Evolutionary conservation across 2,329 filamentous ascomycete genomes (phyloP), one percentile per base, ranked within the genome.

Genomic region (Fusarium virguliforme): DNA sequence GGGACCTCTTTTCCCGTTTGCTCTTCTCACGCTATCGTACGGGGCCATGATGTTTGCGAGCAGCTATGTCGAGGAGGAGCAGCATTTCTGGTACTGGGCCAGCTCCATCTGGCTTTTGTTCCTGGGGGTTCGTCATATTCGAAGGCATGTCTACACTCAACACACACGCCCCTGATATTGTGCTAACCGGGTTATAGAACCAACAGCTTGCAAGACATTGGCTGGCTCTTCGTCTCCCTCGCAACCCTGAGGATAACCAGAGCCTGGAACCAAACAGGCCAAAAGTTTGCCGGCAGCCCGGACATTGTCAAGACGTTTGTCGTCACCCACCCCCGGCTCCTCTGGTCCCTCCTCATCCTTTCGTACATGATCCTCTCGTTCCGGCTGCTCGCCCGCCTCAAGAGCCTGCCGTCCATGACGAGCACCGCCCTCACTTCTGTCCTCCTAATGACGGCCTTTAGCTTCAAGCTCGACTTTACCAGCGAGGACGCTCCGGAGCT

Each of bases 41-140:
- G 90, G 91, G 2, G 79, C 89, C 38, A 97, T 98, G 90, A 98
- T 98, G 95, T 98, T 98, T 81, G 95, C 95, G 9, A 97, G 94
- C 79, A 98, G 95, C 77, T 99, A 96, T 79, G 94, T 99, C 3
- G 96, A 99, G 81, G 96, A 99, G 82, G 96, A 99, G 80, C 96
- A 99, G 55, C 94, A 98, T 73, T 98, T 97, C 79, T 99, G 96
- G 96, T 98, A 99, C 81, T 98, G 95, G 94, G 82, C 89, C 1
- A 88, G 91, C 0, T 90, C 92, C 0, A 87, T 89, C 7, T 97
- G 93, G 93, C 77, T 92, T 34, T 81, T 84, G 2, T 83, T 85
- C 32, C 81, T 91, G 12, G 85, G 84, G 34, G 70, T 87, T 43
- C 86, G 84, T 71, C 81, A 83, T 76, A 81, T 84, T 48, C 78